phyloP scores from a whole-genome alignment of 371 early-diverging fungal genomes.

The Phascolomyces articulosus region DNA sequence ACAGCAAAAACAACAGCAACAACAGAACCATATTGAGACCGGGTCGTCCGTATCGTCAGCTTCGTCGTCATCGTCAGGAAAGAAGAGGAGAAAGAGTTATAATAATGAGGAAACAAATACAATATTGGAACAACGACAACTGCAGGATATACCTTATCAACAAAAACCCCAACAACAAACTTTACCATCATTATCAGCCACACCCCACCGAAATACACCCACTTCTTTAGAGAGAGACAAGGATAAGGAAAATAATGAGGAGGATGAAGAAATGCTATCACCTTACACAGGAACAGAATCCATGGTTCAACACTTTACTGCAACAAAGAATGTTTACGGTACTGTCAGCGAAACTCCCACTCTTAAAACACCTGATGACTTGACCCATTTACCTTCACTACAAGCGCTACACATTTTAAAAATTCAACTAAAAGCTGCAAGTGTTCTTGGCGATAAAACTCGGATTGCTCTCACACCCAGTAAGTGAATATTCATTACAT shows the following conservation, averaged over 20 bases:
- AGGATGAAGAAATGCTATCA: not conserved
- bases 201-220: not conserved
- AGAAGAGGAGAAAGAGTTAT: not conserved
- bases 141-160: not conserved
- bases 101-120: not conserved
- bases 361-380: slow-evolving; percentile 32
- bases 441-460: slow-evolving; percentile 27
- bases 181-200: not conserved
- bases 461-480: slow-evolving; percentile 30
- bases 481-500: slow-evolving; percentile 22
- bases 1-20: not conserved
- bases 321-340: slow-evolving; percentile 27
- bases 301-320: slow-evolving; percentile 15
- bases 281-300: slow-evolving; percentile 20
- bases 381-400: slow-evolving; percentile 33
- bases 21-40: not conserved
- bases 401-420: slow-evolving; percentile 44
- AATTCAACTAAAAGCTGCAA: slow-evolving; percentile 39
- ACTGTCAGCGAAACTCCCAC: slow-evolving; percentile 29
- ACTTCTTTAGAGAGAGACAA: not conserved
- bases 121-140: not conserved
- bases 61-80: not conserved
- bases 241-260: not conserved
- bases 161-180: not conserved
- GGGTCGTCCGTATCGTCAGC: too few relatives aligned